Evolutionary conservation across 139 green algal genomes (phyloP), one percentile per base, ranked within the genome.

Genomic region (Eudorina sp.): DNA sequence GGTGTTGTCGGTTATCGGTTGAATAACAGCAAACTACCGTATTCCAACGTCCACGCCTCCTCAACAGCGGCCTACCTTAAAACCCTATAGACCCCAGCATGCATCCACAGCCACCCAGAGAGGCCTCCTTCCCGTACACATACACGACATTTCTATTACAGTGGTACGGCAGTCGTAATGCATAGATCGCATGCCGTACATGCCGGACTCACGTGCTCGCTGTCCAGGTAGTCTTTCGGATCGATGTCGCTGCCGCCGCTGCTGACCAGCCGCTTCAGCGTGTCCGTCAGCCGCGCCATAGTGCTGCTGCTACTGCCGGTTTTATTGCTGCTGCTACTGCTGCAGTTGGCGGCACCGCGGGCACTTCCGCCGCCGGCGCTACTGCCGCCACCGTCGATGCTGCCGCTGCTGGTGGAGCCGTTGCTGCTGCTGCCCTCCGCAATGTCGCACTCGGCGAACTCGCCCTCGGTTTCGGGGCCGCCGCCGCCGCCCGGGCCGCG

Each of bases 231-330:
- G 9, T 86, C 60, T 0, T 60, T 60, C 3, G 80, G 60, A 43
- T 86, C 80, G 8, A 76, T 46, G 0, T 58, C 80, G n/a, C 60
- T 46, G 29, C 73, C 73, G 8, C 78, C 78, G 58, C 45, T 48
- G 31, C 73, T 48, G 29, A 88, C 64, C 66, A 88, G 68, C n/a
- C 19, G 18, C 64, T 31, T 41, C n/a, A 88, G 48, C 46, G 36
- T 73, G 40, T 77, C 80, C 43, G 80, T 66, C 36, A 86, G 41
- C 2, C 29, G 51, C 4, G 41, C 1, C 41, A 85, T 58, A 8
- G 78, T 38, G 25, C 48, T n/a, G 55, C n/a, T 4, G 38, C 31
- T 5, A 45, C 38, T 18, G 70, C 40, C 41, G 73, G 43, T 27
- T 6, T 77, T 77, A n/a, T 40, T 69, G 77, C 77, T 55, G 34